Evolutionary conservation across 441 rosid genomes (phyloP).

Genomic region (Syzygium malaccense): DNA sequence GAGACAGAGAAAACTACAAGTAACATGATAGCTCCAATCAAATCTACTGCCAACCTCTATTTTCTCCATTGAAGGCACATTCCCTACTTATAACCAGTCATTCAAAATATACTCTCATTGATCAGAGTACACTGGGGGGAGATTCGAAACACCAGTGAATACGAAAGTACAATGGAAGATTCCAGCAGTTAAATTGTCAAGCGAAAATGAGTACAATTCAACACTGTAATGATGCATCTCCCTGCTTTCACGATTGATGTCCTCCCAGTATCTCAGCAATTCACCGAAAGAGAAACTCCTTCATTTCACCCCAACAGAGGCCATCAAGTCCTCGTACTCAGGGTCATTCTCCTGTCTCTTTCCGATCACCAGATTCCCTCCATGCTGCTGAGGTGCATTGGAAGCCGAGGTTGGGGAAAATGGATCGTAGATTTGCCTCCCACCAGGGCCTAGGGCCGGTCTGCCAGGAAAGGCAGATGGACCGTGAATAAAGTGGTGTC

Average conservation of each 20-base stretch:
- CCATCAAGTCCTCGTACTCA: slow-evolving; percentile 55
- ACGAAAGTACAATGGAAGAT: not conserved
- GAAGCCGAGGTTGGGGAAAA: slow-evolving; percentile 64
- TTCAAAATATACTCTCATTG: not conserved
- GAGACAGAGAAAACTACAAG: not conserved
- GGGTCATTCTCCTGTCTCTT: slow-evolving; percentile 43
- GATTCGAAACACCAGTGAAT: not conserved
- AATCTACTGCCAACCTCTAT: not conserved
- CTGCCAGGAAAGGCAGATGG: slow-evolving; percentile 7
- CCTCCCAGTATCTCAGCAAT: not conserved
- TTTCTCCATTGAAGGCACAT: not conserved
- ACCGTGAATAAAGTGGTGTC: slow-evolving; percentile 19
- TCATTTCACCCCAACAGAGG: slow-evolving; percentile 38
- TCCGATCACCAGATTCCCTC: slow-evolving; percentile 12
- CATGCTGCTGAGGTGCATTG: slow-evolving; percentile 31
- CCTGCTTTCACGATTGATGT: not conserved
- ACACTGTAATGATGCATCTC: not conserved
- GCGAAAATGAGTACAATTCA: not conserved
- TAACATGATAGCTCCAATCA: not conserved
- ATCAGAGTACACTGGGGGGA: not conserved
- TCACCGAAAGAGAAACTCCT: not conserved
- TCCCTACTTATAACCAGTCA: not conserved
- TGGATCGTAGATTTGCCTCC: slow-evolving; percentile 77
- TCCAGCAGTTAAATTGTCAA: not conserved
- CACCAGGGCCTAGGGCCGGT: slow-evolving; percentile 17